phyloP scores from a whole-genome alignment of 1,139 yeast species.

The Kluyveromyces sp. region DNA sequence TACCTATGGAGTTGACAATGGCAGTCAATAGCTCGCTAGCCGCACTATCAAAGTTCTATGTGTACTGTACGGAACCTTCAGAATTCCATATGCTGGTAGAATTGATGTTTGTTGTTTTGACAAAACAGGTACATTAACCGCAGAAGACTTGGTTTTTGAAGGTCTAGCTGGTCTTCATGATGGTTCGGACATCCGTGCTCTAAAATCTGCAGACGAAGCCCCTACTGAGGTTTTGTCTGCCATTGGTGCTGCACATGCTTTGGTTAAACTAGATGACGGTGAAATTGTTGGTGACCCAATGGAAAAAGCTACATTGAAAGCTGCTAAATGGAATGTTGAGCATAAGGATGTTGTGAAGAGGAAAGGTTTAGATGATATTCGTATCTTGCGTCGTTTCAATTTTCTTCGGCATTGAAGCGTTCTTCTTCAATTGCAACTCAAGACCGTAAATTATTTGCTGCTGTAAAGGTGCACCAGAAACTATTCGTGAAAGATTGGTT shows the following conservation, averaged over 20 bases:
- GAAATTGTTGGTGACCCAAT: constrained; percentile 98
- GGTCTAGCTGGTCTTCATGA: constrained; percentile 82
- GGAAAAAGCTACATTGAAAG: constrained; percentile 93
- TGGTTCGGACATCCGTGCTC: constrained; percentile 42
- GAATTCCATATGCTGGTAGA: constrained; percentile 97
- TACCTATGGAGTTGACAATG: constrained; percentile 98
- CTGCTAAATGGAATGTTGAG: constrained; percentile 81
- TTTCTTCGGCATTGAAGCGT: constrained; percentile 91
- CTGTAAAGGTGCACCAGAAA: constrained; percentile 99
- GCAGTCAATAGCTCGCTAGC: constrained; percentile 91
- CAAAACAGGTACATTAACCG: constrained; percentile 96
- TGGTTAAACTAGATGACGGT: constrained; percentile 89
- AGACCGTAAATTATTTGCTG: constrained; percentile 57
- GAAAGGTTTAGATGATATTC: constrained; percentile 47
- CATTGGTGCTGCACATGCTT: constrained; percentile 93
- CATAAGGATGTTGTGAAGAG: constrained; percentile 54
- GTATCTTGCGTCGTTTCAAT: constrained; percentile 88
- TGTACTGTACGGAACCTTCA: constrained; percentile 95
- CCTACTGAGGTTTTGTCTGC: constrained; percentile 66
- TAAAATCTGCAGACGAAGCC: constrained; percentile 48
- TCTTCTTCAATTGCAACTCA: constrained; percentile 82
- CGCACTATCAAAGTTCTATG: constrained; percentile 76
- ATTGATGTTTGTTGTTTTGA: constrained; percentile 98
- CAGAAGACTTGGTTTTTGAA: constrained; percentile 92
- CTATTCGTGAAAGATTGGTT: constrained; percentile 68